A percentile compares a stretch with the other conserved stretches of the same genome.
phyloP scores from a whole-genome alignment of 2,329 filamentous ascomycete genomes.

The Alternaria panax region DNA sequence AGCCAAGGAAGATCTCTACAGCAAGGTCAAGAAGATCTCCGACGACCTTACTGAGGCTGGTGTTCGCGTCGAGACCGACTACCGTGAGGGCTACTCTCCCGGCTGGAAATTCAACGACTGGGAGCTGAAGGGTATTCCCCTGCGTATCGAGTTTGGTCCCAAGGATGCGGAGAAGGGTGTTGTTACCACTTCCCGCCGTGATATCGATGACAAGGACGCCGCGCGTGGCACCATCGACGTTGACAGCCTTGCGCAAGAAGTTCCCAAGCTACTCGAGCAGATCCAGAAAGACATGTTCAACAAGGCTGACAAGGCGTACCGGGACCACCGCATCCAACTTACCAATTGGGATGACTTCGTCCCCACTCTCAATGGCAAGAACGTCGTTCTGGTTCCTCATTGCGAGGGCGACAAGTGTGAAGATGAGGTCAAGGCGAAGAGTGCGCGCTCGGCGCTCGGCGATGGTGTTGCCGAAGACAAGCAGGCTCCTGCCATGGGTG shows the following conservation, averaged over 20 bases:
- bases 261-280: slow-evolving; percentile 83
- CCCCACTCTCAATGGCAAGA: slow-evolving; percentile 88
- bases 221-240: slow-evolving; percentile 73
- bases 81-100: slow-evolving; percentile 86
- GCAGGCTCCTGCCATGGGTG: slow-evolving; percentile 76
- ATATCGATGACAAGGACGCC: slow-evolving; percentile 75
- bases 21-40: slow-evolving; percentile 76
- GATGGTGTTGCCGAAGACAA: slow-evolving; percentile 77
- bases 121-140: slow-evolving; percentile 94
- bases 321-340: slow-evolving; percentile 79
- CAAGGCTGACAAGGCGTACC: slow-evolving; percentile 80
- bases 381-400: slow-evolving; percentile 89
- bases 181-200: slow-evolving; percentile 85
- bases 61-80: slow-evolving; percentile 81
- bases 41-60: slow-evolving; percentile 73
- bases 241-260: slow-evolving; percentile 72
- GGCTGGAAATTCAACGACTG: slow-evolving; percentile 99
- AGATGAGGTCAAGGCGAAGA: slow-evolving; percentile 93
- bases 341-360: slow-evolving; percentile 90
- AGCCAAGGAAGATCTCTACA: slow-evolving; percentile 76
- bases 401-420: slow-evolving; percentile 86
- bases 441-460: slow-evolving; percentile 74
- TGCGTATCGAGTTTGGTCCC: slow-evolving; percentile 93
- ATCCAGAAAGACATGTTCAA: slow-evolving; percentile 85
- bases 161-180: slow-evolving; percentile 89